Percentiles rank a stretch among this genome's conserved stretches.
Evolutionary conservation across 306 rosid species (phyloP).

Genomic region (Luffa aegyptiaca): DNA sequence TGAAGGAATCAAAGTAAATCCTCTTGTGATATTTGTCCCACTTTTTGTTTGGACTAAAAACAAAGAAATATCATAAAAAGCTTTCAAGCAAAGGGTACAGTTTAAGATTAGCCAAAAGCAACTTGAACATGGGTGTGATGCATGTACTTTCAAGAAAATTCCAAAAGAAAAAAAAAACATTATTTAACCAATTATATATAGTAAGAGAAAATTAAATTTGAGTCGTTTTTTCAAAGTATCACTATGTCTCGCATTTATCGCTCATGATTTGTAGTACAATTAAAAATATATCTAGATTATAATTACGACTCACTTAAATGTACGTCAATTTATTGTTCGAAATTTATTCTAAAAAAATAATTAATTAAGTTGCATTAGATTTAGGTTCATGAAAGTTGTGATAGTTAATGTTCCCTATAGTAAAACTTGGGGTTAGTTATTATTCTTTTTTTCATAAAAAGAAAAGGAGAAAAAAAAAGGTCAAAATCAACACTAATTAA

Average conservation of each 20-base stretch:
- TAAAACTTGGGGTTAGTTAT: not conserved
- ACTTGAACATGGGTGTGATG: not conserved
- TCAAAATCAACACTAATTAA: not conserved
- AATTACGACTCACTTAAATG: not conserved
- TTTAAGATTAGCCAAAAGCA: not conserved
- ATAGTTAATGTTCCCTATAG: not conserved
- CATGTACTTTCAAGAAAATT: not conserved
- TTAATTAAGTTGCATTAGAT: not conserved
- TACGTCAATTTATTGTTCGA: not conserved
- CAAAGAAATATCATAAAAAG: not conserved
- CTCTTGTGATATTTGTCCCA: not conserved
- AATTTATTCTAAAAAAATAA: not conserved
- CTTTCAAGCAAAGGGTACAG: not conserved
- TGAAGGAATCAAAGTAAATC: not conserved
- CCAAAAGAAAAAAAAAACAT: not conserved
- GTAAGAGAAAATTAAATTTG: not conserved
- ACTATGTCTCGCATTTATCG: not conserved
- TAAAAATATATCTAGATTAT: not conserved
- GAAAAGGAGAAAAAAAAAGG: not conserved
- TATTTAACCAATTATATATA: not conserved
- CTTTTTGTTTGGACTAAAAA: conserved; percentile 3
- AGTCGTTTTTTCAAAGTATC: not conserved
- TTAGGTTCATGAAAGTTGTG: not conserved
- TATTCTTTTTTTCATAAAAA: no score
- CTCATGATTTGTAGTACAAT: not conserved